Percentiles rank a stretch among this genome's conserved stretches.
These are phyloP conservation scores for Leishmania tropica DNA, from an alignment of 208 protist genomes.

Conservation along the genomic window DNA sequence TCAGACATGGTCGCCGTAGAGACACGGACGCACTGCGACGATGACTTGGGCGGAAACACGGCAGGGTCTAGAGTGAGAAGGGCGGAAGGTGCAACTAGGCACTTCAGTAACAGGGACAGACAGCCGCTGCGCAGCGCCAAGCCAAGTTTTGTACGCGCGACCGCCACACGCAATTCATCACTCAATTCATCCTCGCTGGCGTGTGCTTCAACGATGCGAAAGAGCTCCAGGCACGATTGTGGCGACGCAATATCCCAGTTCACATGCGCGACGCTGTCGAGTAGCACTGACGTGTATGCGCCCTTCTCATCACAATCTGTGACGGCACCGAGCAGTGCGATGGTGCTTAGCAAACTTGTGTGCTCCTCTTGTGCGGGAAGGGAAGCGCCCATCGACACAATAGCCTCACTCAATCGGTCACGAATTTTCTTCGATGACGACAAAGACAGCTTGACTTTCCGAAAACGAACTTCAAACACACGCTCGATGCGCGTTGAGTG, in stretches of 20 bases:
- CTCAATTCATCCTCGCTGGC: constrained; percentile 18
- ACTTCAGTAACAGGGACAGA: constrained; percentile 51
- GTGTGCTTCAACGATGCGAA: constrained; percentile 49
- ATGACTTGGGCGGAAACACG: background rate
- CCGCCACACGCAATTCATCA: constrained; percentile 22
- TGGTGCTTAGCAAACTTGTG: constrained; percentile 33
- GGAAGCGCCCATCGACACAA: constrained; percentile 49
- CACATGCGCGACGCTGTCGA: constrained; percentile 44
- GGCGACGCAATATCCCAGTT: constrained; percentile 46
- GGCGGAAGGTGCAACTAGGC: constrained; percentile 14
- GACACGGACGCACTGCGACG: constrained; percentile 10
- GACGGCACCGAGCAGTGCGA: constrained; percentile 43
- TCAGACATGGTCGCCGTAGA: constrained; percentile 17
- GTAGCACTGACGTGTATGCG: constrained; percentile 45
- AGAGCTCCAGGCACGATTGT: constrained; percentile 61
- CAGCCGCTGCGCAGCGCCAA: constrained; percentile 63
- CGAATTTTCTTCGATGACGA: constrained; percentile 52
- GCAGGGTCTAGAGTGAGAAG: constrained; percentile 5
- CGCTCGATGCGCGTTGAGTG: constrained; percentile 2
- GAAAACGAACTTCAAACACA: constrained; percentile 26
- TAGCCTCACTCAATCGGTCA: constrained; percentile 42
- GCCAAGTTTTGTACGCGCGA: constrained; percentile 51
- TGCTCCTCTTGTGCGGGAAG: constrained; percentile 28
- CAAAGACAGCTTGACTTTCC: constrained; percentile 24
- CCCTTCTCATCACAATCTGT: constrained; percentile 24